These are phyloP conservation scores for Inosperma sp. DNA, from an alignment of 768 basidiomycete species.

Conservation along the genomic window DNA sequence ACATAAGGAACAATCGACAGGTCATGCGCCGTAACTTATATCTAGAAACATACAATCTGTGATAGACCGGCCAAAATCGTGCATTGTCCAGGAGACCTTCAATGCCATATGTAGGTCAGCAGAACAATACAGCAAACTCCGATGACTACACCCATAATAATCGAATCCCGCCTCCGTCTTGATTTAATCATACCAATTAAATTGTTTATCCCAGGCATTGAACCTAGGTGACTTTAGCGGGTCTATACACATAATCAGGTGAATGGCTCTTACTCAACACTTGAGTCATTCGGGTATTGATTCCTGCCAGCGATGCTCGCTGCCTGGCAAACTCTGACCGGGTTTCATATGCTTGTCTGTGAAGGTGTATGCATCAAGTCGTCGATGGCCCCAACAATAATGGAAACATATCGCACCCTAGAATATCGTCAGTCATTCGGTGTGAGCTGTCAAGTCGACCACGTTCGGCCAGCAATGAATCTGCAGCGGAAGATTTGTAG, in stretches of 20 bases:
- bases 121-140: constrained; percentile 71
- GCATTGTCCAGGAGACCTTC: constrained; percentile 6
- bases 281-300: constrained; percentile 79
- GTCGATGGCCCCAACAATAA: neutral
- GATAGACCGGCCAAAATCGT: no score
- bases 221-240: constrained; percentile 43
- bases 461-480: constrained; percentile 83
- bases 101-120: constrained; percentile 46
- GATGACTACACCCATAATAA: constrained; percentile 85
- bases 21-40: no score
- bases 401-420: constrained; percentile 55
- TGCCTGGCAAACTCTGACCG: constrained; percentile 89
- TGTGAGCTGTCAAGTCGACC: constrained; percentile 89
- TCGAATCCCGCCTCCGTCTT: constrained; percentile 80
- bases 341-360: constrained; percentile 95
- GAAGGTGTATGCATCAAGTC: constrained; percentile 5
- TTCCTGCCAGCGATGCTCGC: constrained; percentile 63
- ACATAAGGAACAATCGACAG: no score
- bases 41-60: no score
- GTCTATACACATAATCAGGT: neutral
- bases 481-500: constrained; percentile 85
- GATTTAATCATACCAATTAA: constrained; percentile 90
- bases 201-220: constrained; percentile 93
- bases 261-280: constrained; percentile 61
- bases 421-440: constrained; percentile 87